Evolutionary conservation across 805 yeast species (phyloP), one percentile per base, ranked within the genome.

Genomic region (Suhomyces emberorum): DNA sequence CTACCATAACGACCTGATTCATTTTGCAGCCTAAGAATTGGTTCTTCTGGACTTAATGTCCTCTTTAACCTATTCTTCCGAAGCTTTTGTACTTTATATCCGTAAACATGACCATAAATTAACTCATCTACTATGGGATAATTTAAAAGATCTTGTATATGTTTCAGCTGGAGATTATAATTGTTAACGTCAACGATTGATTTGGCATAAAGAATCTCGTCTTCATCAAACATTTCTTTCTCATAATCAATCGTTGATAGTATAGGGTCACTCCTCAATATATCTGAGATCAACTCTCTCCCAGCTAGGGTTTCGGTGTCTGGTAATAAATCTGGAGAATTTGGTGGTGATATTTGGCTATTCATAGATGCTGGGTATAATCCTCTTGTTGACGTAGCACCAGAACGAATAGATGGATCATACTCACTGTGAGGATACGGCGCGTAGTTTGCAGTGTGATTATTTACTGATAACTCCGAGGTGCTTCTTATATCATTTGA

Each of bases 111-210:
- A 6, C 71, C 64, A 16, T 49, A 57, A 10, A 68, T 51, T 26
- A 44, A 48, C 31, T 69, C 71, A 32, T 67, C 73, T n/a, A 66
- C 71, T 7, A 67, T 63, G 3, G 73, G 74, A 39, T 67, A 69
- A 39, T 69, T 65, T 20, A 68, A 46, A 33, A 66, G 32, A 36
- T 50, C 44, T 37, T 64, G 63, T 25, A 65, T 58, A 21, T 59
- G 65, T 3, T 31, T 34, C 39, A 62, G 69, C 37, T 66, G 61
- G 18, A 63, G 38, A 15, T 56, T 52, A 34, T 62, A 61, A 41
- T 62, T 63, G 30, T 55, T 60, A 17, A 63, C 51, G 7, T 49
- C 57, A 4, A 45, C 38, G 15, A 52, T 47, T 5, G 73, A 72
- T 18, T 45, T 38, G 15, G 49, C 58, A 41, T 69, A 69, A 18